A percentile compares a stretch with the other conserved stretches of the same genome.
These are phyloP conservation scores for Peribolospora baueri DNA, from an alignment of 768 basidiomycete species.

Conservation along the genomic window DNA sequence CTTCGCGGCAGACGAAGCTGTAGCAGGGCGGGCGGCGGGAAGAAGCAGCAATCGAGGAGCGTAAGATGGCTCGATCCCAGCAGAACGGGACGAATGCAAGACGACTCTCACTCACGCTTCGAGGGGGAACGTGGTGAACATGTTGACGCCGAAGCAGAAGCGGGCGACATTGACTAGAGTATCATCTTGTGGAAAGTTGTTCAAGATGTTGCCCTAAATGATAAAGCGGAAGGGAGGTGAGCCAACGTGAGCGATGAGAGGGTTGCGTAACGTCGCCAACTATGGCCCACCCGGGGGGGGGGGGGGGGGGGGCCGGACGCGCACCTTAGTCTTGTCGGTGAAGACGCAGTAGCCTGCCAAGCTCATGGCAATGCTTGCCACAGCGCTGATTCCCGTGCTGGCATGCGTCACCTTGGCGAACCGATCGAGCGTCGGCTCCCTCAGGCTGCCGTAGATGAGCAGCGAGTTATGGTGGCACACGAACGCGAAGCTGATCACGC, in stretches of 20 bases:
- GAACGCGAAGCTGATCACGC: constrained; percentile 80
- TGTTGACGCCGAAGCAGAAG: constrained; percentile 37
- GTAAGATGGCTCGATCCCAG: too few species aligned
- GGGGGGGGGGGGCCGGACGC: background rate
- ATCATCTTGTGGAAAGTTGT: constrained; percentile 54
- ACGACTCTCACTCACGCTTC: constrained; percentile 23
- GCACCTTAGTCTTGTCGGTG: constrained; percentile 38
- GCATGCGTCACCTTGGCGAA: constrained; percentile 82
- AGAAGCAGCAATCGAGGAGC: too few species aligned
- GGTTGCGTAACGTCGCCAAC: too few species aligned
- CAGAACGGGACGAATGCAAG: too few species aligned
- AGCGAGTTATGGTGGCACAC: constrained; percentile 96
- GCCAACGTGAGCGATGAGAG: too few species aligned
- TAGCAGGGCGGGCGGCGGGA: constrained; percentile 17
- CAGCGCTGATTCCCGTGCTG: constrained; percentile 42
- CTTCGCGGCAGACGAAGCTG: constrained; percentile 81
- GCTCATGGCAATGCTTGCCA: constrained; percentile 63
- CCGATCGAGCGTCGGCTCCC: constrained; percentile 77
- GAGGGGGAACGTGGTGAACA: constrained; percentile 92
- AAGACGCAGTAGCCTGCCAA: constrained; percentile 43
- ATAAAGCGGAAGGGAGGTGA: background rate
- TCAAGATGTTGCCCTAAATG: constrained; percentile 83
- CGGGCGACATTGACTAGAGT: constrained; percentile 55
- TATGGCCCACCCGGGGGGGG: background rate
- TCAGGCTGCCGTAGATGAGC: constrained; percentile 78